A percentile compares a stretch with the other conserved stretches of the same genome.
phyloP scores from a whole-genome alignment of 352 stramenopile genomes.

The Phytophthora pini region DNA sequence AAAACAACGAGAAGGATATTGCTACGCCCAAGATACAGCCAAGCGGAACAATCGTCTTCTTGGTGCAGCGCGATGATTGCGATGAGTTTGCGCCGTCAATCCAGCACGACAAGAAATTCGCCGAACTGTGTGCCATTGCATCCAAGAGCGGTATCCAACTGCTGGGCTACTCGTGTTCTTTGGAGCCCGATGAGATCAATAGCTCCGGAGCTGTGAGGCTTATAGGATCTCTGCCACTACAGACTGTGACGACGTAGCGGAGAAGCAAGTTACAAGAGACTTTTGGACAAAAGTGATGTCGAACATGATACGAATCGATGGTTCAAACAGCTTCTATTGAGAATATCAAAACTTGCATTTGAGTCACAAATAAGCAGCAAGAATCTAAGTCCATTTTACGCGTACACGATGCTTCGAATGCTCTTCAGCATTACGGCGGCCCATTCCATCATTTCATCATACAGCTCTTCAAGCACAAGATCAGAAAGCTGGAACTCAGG shows the following conservation, averaged over 20 bases:
- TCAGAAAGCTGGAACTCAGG: constrained; percentile 17
- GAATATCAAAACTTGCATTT: too few species aligned
- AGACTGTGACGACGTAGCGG: constrained; percentile 10
- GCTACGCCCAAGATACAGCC: constrained; percentile 22
- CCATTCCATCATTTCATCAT: constrained; percentile 23
- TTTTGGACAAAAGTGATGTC: too few species aligned
- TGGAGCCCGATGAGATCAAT: constrained; percentile 54
- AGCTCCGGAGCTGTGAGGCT: constrained; percentile 47
- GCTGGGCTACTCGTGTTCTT: constrained; percentile 59
- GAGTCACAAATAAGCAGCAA: too few species aligned
- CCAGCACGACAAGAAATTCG: constrained; percentile 72
- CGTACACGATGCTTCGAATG: constrained; percentile 16
- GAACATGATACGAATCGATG: too few species aligned
- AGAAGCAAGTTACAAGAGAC: not conserved
- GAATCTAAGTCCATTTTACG: not conserved
- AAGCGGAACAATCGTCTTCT: constrained; percentile 71
- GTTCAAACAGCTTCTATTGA: too few species aligned
- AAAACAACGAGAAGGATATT: constrained; percentile 14
- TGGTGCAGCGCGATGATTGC: constrained; percentile 85
- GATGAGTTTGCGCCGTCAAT: constrained; percentile 69
- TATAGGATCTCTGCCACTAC: constrained; percentile 46
- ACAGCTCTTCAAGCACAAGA: constrained; percentile 9
- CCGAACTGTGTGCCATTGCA: constrained; percentile 60
- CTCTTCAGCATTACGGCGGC: constrained; percentile 28
- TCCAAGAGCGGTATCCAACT: constrained; percentile 61